phyloP scores from a whole-genome alignment of 2,329 filamentous ascomycete species.

The Teratosphaeria viscida region DNA sequence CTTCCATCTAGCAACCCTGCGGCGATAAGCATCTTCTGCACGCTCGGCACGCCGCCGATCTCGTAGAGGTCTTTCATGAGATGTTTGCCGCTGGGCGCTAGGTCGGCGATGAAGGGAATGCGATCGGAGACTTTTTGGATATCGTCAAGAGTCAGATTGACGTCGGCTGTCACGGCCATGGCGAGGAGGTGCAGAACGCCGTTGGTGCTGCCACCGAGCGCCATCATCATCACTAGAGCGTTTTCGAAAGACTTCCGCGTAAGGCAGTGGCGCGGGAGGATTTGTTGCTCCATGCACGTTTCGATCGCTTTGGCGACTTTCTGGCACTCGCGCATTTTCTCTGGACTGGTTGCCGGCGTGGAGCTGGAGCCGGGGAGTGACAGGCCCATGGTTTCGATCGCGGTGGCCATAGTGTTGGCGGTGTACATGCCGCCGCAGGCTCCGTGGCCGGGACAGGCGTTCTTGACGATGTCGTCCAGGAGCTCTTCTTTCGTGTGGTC shows the following conservation, averaged over 20 bases:
- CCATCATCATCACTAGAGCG: slow-evolving; percentile 81
- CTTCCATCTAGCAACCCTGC: slow-evolving; percentile 64
- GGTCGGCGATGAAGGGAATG: slow-evolving; percentile 75
- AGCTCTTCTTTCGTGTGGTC: slow-evolving; percentile 55
- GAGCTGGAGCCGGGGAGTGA: slow-evolving; percentile 74
- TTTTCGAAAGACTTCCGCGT: slow-evolving; percentile 78
- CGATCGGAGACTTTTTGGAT: slow-evolving; percentile 71
- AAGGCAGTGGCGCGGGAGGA: slow-evolving; percentile 68
- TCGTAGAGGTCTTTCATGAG: slow-evolving; percentile 82
- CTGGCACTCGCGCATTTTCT: slow-evolving; percentile 79
- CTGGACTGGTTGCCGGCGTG: slow-evolving; percentile 67
- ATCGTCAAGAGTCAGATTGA: slow-evolving; percentile 69
- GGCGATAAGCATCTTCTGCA: slow-evolving; percentile 76
- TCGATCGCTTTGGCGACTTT: slow-evolving; percentile 70
- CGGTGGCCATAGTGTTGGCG: slow-evolving; percentile 86
- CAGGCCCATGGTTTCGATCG: slow-evolving; percentile 80
- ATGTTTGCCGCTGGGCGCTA: slow-evolving; percentile 74
- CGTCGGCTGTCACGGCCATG: slow-evolving; percentile 77
- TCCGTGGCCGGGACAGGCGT: slow-evolving; percentile 68
- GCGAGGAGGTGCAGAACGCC: slow-evolving; percentile 81
- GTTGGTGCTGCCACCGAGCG: slow-evolving; percentile 82
- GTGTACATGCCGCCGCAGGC: slow-evolving; percentile 92
- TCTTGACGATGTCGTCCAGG: slow-evolving; percentile 68
- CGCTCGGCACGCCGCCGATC: slow-evolving; percentile 73
- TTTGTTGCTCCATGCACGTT: slow-evolving; percentile 70